Base-by-base conservation (phyloP, 805 yeast genomes). In the Hanseniaspora nectarophila region DNA sequence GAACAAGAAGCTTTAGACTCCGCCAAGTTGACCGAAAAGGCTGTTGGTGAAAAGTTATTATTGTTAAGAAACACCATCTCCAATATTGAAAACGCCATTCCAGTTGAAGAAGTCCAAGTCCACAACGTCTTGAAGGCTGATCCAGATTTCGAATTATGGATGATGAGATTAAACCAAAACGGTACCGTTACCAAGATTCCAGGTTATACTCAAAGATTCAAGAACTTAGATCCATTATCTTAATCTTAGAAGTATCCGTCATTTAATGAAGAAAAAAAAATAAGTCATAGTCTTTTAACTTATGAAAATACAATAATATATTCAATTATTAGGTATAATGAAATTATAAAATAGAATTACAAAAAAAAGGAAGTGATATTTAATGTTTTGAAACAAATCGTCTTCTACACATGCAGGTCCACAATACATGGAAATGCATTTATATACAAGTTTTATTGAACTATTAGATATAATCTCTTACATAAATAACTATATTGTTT, bases 181-280 rank as follows among this genome's bases (percentile, higher is more conserved):
- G 51, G 51, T 38, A 28, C 47, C 28, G 82, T 89, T 77, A 95
- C 96, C 73, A 85, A 85, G 76, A 95, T 89, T 62, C 97, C 97
- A 64, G 95, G 96, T 64, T 92, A 92, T 82, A 82, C 85, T 73
- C 97, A 92, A 73, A 92, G 89, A 81, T 92, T 92, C 71, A 97
- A 97, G 72, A 86, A 85, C 70, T 80, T 90, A 73, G 87, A 90
- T 65, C 87, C 88, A 70, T 92, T 90, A 97, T 73, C 51, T 31
- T 46, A 46, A 46, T 46, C 38, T 38, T n/a, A 7, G 61, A 56
- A 32, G 7, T 21, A 31, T 6, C 16, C 28, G 21, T n/a, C 15
- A 21, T 12, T 23, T 46, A 46, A 38, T 24, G 28, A 45, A 26
- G 12, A 35, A 33, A 31, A 34, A 20, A 13, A 35, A 33, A 45